Evolutionary conservation across 345 rosid species (phyloP).

Genomic region (Aquilaria malaccensis): DNA sequence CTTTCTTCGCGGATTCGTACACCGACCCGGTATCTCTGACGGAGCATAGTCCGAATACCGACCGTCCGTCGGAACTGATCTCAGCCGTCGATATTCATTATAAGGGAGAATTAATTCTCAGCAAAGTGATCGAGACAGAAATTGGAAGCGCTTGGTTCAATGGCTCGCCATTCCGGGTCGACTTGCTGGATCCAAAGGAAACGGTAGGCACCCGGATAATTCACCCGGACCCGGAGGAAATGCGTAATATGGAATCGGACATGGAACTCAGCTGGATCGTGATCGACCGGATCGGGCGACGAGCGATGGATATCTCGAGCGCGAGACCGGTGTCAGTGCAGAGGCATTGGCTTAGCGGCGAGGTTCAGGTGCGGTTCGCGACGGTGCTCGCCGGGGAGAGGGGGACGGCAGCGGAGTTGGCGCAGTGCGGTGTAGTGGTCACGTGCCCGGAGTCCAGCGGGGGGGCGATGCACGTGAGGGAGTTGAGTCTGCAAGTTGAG

Average conservation of each 20-base stretch:
- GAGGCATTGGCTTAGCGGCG: constrained; percentile 73
- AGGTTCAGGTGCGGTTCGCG: constrained; percentile 47
- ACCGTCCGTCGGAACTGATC: constrained; percentile 30
- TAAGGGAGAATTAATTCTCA: constrained; percentile 32
- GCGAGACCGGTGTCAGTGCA: constrained; percentile 54
- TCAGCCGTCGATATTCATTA: constrained; percentile 65
- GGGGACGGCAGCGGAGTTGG: constrained; percentile 25
- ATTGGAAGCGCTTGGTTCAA: constrained; percentile 56
- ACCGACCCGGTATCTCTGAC: not conserved
- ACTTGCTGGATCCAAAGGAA: constrained; percentile 60
- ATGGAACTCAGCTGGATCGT: constrained; percentile 70
- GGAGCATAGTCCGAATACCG: constrained; percentile 7
- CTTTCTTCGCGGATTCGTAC: constrained; percentile 64
- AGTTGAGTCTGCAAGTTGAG: constrained; percentile 60
- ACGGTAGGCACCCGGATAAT: constrained; percentile 39
- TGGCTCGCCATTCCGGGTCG: constrained; percentile 66
- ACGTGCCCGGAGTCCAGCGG: constrained; percentile 36
- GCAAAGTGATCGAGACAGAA: constrained; percentile 51
- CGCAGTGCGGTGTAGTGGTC: constrained; percentile 44
- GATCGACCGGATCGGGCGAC: constrained; percentile 43
- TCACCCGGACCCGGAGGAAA: constrained; percentile 30
- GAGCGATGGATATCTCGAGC: constrained; percentile 63
- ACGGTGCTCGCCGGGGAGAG: constrained; percentile 22
- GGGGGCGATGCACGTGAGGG: constrained; percentile 65
- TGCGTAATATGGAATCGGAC: constrained; percentile 30